phyloP scores from a whole-genome alignment of 1,139 yeast genomes.

The Hyphopichia fennica region DNA sequence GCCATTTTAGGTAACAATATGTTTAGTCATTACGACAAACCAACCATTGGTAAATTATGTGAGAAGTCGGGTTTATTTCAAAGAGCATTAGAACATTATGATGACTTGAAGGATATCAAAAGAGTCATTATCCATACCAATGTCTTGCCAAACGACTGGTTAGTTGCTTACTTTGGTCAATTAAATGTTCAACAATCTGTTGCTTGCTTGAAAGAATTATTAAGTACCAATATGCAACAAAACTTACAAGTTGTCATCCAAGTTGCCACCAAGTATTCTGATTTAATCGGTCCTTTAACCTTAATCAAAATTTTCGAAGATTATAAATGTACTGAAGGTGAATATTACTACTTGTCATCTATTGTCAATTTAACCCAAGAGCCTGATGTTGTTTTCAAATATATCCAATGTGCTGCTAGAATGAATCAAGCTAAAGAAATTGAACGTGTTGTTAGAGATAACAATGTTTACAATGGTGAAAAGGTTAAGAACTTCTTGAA shows the following conservation, averaged over 20 bases:
- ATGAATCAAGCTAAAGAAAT: slow-evolving; percentile 91
- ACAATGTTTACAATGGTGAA: slow-evolving; percentile 93
- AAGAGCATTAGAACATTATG: slow-evolving; percentile 94
- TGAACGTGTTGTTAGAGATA: slow-evolving; percentile 93
- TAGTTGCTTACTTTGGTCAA: slow-evolving; percentile 88
- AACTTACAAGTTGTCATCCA: slow-evolving; percentile 93
- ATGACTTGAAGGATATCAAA: slow-evolving; percentile 91
- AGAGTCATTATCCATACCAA: slow-evolving; percentile 90
- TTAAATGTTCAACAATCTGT: slow-evolving; percentile 92
- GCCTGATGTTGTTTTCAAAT: slow-evolving; percentile 92
- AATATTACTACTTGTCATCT: slow-evolving; percentile 89
- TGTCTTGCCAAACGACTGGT: slow-evolving; percentile 89
- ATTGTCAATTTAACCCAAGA: slow-evolving; percentile 93
- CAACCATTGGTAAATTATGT: slow-evolving; percentile 86
- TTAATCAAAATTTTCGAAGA: slow-evolving; percentile 92
- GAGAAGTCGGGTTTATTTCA: slow-evolving; percentile 94
- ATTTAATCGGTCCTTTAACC: slow-evolving; percentile 82
- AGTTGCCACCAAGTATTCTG: slow-evolving; percentile 95
- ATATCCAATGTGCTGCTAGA: slow-evolving; percentile 90
- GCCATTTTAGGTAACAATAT: slow-evolving; percentile 95
- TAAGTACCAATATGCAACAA: slow-evolving; percentile 77
- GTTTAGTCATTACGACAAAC: slow-evolving; percentile 94
- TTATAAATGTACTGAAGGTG: slow-evolving; percentile 87
- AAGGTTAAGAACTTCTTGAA: slow-evolving; percentile 95
- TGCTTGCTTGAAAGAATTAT: slow-evolving; percentile 83